These are phyloP conservation scores for Vaucheria bursata DNA, from an alignment of 352 stramenopile species.

Conservation along the genomic window DNA sequence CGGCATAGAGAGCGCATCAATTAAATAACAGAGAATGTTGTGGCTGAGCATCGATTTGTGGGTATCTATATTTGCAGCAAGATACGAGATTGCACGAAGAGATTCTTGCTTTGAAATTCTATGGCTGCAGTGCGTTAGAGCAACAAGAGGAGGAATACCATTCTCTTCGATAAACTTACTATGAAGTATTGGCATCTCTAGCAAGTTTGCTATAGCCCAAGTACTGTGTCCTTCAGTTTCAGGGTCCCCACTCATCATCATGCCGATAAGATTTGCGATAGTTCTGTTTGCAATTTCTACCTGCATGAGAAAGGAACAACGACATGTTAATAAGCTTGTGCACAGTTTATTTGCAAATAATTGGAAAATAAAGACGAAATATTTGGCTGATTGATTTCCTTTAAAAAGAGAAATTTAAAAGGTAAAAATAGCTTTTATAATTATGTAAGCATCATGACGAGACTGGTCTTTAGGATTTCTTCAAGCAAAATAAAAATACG, in stretches of 20 bases:
- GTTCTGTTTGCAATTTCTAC: constrained; percentile 57
- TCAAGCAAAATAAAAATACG: too few species aligned
- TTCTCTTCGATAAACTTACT: constrained; percentile 84
- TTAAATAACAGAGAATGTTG: constrained; percentile 75
- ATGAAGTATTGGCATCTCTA: constrained; percentile 85
- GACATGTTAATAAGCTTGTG: too few species aligned
- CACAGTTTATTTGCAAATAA: too few species aligned
- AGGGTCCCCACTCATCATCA: constrained; percentile 79
- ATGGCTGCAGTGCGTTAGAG: constrained; percentile 74
- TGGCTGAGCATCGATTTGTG: constrained; percentile 79
- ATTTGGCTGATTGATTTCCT: too few species aligned
- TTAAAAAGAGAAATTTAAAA: too few species aligned
- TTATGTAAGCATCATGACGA: too few species aligned
- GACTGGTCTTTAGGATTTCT: too few species aligned
- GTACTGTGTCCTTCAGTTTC: constrained; percentile 75
- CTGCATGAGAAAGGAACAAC: constrained; percentile 11
- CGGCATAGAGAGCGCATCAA: constrained; percentile 69
- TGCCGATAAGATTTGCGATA: constrained; percentile 85
- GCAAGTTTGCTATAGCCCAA: constrained; percentile 85
- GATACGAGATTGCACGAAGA: constrained; percentile 80
- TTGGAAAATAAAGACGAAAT: too few species aligned
- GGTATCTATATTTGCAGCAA: constrained; percentile 84
- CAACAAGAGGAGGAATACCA: constrained; percentile 78
- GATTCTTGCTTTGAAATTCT: constrained; percentile 78
- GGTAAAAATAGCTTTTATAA: too few species aligned